Evolutionary conservation across 257 asterid genomes (phyloP).

Genomic region (Capsicum rhomboideum): DNA sequence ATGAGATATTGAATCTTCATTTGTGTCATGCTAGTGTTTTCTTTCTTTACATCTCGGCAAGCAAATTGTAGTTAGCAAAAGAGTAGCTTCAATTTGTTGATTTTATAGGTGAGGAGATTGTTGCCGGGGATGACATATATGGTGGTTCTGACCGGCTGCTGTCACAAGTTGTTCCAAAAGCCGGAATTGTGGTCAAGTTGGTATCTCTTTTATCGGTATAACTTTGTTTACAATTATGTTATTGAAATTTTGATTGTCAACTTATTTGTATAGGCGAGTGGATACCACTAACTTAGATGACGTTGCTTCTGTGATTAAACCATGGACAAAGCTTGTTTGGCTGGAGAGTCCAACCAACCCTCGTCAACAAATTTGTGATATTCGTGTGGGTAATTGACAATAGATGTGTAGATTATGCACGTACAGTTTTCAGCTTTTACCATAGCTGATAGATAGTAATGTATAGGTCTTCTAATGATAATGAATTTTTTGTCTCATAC

Average conservation of each 20-base stretch:
- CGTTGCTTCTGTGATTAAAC: slow-evolving; percentile 63
- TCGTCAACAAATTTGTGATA: slow-evolving; percentile 83
- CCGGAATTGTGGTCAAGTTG: slow-evolving; percentile 77
- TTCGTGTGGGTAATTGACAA: slow-evolving; percentile 43
- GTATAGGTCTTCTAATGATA: neutral
- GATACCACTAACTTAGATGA: slow-evolving; percentile 70
- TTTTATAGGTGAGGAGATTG: slow-evolving; percentile 66
- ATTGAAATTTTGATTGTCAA: slow-evolving; percentile 4
- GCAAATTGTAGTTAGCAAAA: neutral
- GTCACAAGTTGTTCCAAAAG: slow-evolving; percentile 70
- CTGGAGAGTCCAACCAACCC: slow-evolving; percentile 98
- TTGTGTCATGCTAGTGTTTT: neutral
- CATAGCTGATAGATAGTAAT: neutral
- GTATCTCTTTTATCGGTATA: slow-evolving; percentile 12
- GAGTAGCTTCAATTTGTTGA: neutral
- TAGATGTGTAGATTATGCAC: neutral
- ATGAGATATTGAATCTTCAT: neutral
- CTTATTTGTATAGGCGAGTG: slow-evolving; percentile 52
- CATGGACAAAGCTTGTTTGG: slow-evolving; percentile 88
- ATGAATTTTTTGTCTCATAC: slow-evolving; percentile 1
- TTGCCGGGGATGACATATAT: slow-evolving; percentile 93
- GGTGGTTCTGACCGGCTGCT: slow-evolving; percentile 96
- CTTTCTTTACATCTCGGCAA: neutral
- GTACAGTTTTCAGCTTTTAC: neutral
- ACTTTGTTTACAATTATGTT: neutral